These are phyloP conservation scores for Hypoxylon subgilvum DNA, from an alignment of 495 filamentous ascomycete genomes.

Conservation along the genomic window DNA sequence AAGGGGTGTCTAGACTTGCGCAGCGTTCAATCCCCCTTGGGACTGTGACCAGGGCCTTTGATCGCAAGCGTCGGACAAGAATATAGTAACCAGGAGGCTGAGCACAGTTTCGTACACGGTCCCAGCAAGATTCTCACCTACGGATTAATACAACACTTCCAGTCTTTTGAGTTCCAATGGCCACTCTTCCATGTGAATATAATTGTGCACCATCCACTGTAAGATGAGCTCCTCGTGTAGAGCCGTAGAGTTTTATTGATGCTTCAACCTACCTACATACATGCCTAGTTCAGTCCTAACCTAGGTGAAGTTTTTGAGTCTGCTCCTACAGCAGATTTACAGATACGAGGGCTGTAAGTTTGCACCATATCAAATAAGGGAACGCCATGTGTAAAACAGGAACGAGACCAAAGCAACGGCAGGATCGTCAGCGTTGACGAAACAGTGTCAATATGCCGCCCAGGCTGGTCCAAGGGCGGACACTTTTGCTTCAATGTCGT, in stretches of 20 bases:
- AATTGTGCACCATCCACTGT: too few species aligned
- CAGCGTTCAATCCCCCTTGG: slow-evolving; percentile 15
- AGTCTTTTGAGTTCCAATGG: too few species aligned
- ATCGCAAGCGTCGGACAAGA: background rate
- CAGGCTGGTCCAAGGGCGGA: too few species aligned
- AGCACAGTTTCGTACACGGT: slow-evolving; percentile 23
- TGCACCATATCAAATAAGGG: slow-evolving; percentile 17
- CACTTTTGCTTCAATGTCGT: too few species aligned
- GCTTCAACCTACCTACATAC: slow-evolving; percentile 8
- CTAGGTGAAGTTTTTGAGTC: slow-evolving; percentile 14
- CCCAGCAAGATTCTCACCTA: background rate
- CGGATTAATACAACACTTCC: too few species aligned
- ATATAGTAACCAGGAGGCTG: slow-evolving; percentile 16
- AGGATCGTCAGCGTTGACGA: background rate
- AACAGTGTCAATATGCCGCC: too few species aligned
- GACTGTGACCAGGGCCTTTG: slow-evolving; percentile 10
- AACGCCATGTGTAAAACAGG: slow-evolving; percentile 22
- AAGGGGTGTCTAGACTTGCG: slow-evolving; percentile 16
- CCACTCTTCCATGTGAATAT: background rate
- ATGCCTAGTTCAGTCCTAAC: too few species aligned
- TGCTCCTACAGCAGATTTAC: slow-evolving; percentile 16
- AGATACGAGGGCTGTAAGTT: slow-evolving; percentile 30
- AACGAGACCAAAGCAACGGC: slow-evolving; percentile 1
- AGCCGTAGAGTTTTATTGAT: slow-evolving; percentile 21
- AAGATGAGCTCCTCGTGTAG: slow-evolving; percentile 4